These are phyloP conservation scores for Xylariomycetidae sp. DNA, from an alignment of 2,329 filamentous ascomycete genomes.

Conservation along the genomic window DNA sequence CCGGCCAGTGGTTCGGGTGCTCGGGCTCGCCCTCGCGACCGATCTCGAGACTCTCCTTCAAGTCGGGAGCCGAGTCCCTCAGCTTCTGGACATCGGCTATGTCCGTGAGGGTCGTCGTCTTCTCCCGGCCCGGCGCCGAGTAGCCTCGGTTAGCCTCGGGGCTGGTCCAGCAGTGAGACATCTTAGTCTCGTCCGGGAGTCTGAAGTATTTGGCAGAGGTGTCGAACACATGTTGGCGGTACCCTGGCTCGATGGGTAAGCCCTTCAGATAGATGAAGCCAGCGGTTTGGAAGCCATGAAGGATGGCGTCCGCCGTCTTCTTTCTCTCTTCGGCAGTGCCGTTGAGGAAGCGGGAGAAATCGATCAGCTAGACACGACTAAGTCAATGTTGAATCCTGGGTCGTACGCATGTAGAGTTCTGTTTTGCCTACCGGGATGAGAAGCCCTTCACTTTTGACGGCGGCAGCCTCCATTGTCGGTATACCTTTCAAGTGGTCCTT, in stretches of 20 bases:
- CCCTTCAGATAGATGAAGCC: conserved; percentile 89
- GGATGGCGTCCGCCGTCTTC: conserved; percentile 65
- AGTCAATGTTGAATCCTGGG: conserved; percentile 8
- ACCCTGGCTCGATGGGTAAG: conserved; percentile 61
- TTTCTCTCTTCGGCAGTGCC: conserved; percentile 57
- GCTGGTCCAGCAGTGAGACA: conserved; percentile 64
- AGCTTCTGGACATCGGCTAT: conserved; percentile 51
- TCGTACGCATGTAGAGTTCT: too few relatives aligned
- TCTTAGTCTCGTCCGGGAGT: conserved; percentile 58
- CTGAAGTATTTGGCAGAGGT: conserved; percentile 68
- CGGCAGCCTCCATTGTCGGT: conserved; percentile 36
- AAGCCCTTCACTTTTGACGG: conserved; percentile 48
- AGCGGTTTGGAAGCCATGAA: conserved; percentile 75
- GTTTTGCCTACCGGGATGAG: conserved; percentile 50
- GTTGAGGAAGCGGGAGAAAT: conserved; percentile 69
- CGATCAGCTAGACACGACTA: conserved; percentile 56
- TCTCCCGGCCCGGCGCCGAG: conserved; percentile 65
- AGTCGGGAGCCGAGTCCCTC: conserved; percentile 54
- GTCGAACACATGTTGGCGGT: conserved; percentile 58
- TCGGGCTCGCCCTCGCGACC: conserved; percentile 55
- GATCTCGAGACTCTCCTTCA: conserved; percentile 64
- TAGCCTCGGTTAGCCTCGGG: conserved; percentile 72
- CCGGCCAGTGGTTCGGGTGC: conserved; percentile 74
- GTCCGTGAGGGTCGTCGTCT: conserved; percentile 57
- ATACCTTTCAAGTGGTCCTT: too few relatives aligned